Base-by-base conservation (phyloP, 1,284 basidiomycete species). In the Irpex rosettiformis region DNA sequence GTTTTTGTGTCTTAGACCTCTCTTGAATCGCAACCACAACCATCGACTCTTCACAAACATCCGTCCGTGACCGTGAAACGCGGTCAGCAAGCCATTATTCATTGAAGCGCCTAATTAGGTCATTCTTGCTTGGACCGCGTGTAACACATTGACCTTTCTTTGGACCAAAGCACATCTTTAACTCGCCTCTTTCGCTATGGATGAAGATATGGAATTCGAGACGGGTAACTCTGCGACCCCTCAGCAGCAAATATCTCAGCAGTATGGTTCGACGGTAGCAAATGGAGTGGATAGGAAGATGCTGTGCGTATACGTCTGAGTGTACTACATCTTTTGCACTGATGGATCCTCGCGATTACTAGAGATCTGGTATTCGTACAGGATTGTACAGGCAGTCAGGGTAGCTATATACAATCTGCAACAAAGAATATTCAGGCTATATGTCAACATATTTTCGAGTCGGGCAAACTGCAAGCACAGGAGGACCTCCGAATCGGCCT, bases 351-450 rank as follows among this genome's bases (percentile, higher is more conserved):
- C 22, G 22, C 54, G 55, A 54, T 61, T 61, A 56, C 59, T 72
- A 95, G 93, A 60, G 93, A 96, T 75, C 85, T 96, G 61, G 89
- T 85, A 69, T 94, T 85, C 76, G 85, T 96, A 25, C 91, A 96
- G 71, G 94, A 96, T 74, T 95, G 93, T 72, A 96, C 94, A 2
- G 94, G 94, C 13, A 90, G 87, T 67, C 90, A 93, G 68, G 89
- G 91, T 43, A 88, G 85, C 69, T 92, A 92, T 73, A 92, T 91
- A 63, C 82, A 88, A 13, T 91, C 92, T 55, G 95, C 96, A n/a
- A 96, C 96, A 5, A 93, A 92, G 78, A 98, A 99, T 76, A 98
- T 99, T 75, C 93, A 96, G 69, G 85, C 91, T 70, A 99, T 99
- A 69, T 97, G 94, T 73, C 92, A 92, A 59, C 89, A 94, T 76